Percentiles rank a stretch among this genome's conserved stretches.
phyloP scores from a whole-genome alignment of 805 yeast species.

The Teunomyces tritomae region DNA sequence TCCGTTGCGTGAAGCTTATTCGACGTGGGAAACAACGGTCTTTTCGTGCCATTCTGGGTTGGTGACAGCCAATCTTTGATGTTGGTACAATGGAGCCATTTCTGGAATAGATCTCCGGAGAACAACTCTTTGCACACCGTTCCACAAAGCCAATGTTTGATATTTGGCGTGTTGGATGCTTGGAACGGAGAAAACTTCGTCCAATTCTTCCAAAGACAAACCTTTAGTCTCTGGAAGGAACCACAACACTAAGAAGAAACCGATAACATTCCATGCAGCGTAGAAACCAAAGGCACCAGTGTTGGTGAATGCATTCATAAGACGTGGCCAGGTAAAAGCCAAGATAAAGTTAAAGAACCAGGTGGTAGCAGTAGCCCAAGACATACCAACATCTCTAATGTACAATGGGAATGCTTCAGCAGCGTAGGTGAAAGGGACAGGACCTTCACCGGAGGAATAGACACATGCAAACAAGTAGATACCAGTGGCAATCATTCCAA shows the following conservation, averaged over 20 bases:
- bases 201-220: conserved; percentile 73
- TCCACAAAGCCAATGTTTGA: conserved; percentile 31
- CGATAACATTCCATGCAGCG: conserved; percentile 78
- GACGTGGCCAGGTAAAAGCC: conserved; percentile 78
- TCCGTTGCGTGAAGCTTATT: conserved; percentile 16
- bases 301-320: conserved; percentile 62
- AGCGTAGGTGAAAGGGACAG: conserved; percentile 84
- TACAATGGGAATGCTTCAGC: conserved; percentile 83
- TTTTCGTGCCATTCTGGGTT: conserved; percentile 63
- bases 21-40: conserved; percentile 52
- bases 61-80: conserved; percentile 59
- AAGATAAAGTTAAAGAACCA: conserved; percentile 72
- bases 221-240: conserved; percentile 72
- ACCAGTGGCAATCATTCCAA: conserved; percentile 70
- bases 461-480: conserved; percentile 70
- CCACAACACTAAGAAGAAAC: conserved; percentile 69
- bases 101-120: conserved; percentile 44
- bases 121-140: conserved; percentile 45
- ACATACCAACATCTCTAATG: conserved; percentile 78
- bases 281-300: conserved; percentile 89
- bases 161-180: conserved; percentile 50
- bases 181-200: conserved; percentile 73
- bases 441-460: conserved; percentile 85
- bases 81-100: conserved; percentile 55
- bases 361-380: conserved; percentile 70